Conservation (phyloP, 2,329 filamentous ascomycete species). For the Colletotrichum ledebouriae region DNA sequence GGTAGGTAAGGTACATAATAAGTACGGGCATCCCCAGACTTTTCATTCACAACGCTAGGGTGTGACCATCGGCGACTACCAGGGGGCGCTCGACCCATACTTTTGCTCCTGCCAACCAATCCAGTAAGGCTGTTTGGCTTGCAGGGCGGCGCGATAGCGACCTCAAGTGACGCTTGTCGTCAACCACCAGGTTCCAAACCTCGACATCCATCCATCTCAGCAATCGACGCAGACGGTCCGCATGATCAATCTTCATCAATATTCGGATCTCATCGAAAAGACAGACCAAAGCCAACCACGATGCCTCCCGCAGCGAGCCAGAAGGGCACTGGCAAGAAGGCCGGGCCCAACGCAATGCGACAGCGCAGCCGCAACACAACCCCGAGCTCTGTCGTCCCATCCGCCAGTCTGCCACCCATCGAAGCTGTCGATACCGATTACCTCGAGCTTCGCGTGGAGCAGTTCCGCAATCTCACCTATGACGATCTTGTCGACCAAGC, state of each 20-base stretch:
- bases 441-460: constrained; percentile 73
- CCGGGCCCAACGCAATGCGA: constrained; percentile 69
- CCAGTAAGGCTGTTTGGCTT: constrained; percentile 37
- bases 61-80: constrained; percentile 15
- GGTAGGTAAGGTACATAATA: too few relatives aligned
- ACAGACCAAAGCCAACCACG: constrained; percentile 11
- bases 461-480: constrained; percentile 71
- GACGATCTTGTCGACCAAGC: constrained; percentile 78
- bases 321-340: constrained; percentile 76
- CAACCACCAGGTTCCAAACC: constrained; percentile 16
- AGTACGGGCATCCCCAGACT: constrained; percentile 34
- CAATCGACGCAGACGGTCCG: constrained; percentile 25
- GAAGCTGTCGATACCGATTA: constrained; percentile 73
- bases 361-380: constrained; percentile 85
- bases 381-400: constrained; percentile 68
- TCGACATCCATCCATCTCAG: constrained; percentile 32
- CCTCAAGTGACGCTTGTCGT: constrained; percentile 29
- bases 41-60: constrained; percentile 18
- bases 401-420: constrained; percentile 66
- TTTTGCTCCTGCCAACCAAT: constrained; percentile 34
- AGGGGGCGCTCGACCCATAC: constrained; percentile 36
- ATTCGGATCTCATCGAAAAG: constrained; percentile 7
- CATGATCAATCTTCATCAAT: constrained; percentile 28
- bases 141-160: constrained; percentile 37
- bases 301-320: constrained; percentile 73